These are phyloP conservation scores for Fusarium sororula DNA, from an alignment of 2,329 filamentous ascomycete species.

Conservation along the genomic window DNA sequence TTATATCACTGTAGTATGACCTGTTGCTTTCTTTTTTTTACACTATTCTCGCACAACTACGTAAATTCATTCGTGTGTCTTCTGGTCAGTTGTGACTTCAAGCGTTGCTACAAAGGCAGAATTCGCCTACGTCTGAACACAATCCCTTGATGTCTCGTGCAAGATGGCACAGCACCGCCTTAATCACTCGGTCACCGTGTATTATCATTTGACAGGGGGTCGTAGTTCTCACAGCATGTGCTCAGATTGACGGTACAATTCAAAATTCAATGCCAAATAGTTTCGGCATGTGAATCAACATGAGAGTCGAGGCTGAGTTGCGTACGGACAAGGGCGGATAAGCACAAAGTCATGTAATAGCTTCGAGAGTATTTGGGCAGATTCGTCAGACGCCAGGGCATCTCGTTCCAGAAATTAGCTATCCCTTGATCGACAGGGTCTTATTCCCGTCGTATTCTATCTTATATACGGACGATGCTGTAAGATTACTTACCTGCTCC, in stretches of 20 bases:
- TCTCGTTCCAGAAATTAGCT: not conserved
- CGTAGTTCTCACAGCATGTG: not conserved
- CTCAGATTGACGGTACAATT: not conserved
- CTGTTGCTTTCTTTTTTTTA: too few species aligned
- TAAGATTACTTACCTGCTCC: not conserved
- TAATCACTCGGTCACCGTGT: slow-evolving; percentile 21
- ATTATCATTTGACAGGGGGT: not conserved
- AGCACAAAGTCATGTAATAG: not conserved
- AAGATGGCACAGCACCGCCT: slow-evolving; percentile 28
- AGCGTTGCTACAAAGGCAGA: slow-evolving; percentile 2
- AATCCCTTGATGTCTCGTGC: slow-evolving; percentile 6
- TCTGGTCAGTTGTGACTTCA: not conserved
- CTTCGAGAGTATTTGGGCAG: not conserved
- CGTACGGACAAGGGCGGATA: not conserved
- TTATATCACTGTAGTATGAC: too few species aligned
- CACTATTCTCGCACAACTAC: not conserved
- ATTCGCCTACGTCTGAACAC: slow-evolving; percentile 23
- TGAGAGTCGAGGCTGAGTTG: not conserved
- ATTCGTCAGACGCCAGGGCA: not conserved
- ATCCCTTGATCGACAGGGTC: not conserved
- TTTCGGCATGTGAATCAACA: not conserved
- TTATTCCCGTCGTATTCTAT: slow-evolving; percentile 17
- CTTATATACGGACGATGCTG: not conserved
- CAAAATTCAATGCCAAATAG: too few species aligned
- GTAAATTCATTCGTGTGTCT: too few species aligned